Percentiles rank a stretch among this genome's conserved stretches.
Evolutionary conservation across 345 rosid genomes (phyloP).

Genomic region (Sisymbrium irio): DNA sequence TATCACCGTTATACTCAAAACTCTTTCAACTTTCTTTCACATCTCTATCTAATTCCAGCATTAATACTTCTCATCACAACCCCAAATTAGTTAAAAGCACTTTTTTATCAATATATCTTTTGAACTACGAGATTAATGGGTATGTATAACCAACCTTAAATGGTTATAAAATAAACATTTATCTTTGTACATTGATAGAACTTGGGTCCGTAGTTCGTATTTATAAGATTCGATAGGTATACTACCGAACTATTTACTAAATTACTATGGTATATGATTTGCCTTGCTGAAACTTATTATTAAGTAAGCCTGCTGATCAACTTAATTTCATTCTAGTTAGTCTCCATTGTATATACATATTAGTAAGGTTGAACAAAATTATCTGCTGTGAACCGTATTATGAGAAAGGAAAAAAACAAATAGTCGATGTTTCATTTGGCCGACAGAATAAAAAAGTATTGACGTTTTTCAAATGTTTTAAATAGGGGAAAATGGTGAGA

Average conservation of each 20-base stretch:
- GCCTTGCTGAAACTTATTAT: neutral
- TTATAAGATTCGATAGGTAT: neutral
- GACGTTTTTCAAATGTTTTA: constrained; percentile 18
- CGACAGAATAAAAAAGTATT: constrained; percentile 8
- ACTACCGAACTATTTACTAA: too few relatives aligned
- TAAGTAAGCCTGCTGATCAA: neutral
- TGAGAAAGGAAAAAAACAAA: neutral
- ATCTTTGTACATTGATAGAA: neutral
- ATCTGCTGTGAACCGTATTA: neutral
- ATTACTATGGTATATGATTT: neutral
- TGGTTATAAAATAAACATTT: neutral
- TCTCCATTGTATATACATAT: neutral
- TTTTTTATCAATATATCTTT: neutral
- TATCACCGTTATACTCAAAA: constrained; percentile 21
- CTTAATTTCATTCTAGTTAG: neutral
- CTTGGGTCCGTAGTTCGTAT: neutral
- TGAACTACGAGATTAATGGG: neutral
- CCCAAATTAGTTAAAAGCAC: constrained; percentile 13
- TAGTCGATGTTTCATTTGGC: constrained; percentile 11
- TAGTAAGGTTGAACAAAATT: neutral
- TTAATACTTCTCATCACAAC: constrained; percentile 3
- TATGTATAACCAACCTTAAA: neutral
- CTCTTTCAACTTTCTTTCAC: constrained; percentile 26
- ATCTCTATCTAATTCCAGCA: constrained; percentile 21
- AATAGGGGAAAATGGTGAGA: constrained; percentile 23